Evolutionary conservation across 768 basidiomycete genomes (phyloP).

Genomic region (Strobilomyces confusus): DNA sequence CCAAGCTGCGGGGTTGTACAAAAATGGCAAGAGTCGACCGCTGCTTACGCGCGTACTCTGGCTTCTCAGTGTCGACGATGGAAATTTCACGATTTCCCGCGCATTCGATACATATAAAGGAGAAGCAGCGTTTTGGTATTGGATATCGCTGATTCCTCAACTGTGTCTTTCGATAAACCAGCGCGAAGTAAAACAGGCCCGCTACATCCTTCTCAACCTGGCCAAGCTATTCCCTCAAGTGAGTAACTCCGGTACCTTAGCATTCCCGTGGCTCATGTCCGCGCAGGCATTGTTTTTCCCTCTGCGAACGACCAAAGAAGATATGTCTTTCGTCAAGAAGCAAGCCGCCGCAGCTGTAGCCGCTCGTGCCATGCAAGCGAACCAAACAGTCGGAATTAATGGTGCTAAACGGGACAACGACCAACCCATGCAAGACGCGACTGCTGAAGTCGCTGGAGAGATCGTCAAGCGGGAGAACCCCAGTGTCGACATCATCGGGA

Average conservation of each 20-base stretch:
- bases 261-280: conserved; percentile 6
- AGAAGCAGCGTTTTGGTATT: conserved; percentile 96
- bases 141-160: conserved; percentile 97
- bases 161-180: conserved; percentile 85
- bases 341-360: conserved; percentile 36
- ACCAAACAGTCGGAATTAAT: conserved; percentile 24
- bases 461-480: conserved; percentile 23
- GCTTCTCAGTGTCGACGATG: conserved; percentile 92
- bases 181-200: conserved; percentile 89
- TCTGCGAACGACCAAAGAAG: conserved; percentile 79
- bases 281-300: conserved; percentile 91
- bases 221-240: conserved; percentile 93
- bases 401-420: conserved; percentile 32
- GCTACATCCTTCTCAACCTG: conserved; percentile 82
- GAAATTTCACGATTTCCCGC: conserved; percentile 60
- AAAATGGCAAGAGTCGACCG: conserved; percentile 88
- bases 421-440: conserved; percentile 27
- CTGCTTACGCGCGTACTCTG: conserved; percentile 91
- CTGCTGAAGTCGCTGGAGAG: conserved; percentile 26
- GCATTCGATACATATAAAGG: conserved; percentile 95
- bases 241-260: conserved; percentile 21
- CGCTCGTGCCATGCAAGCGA: conserved; percentile 34
- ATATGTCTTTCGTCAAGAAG: conserved; percentile 48
- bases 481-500: conserved; percentile 21
- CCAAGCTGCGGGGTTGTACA: conserved; percentile 94